Evolutionary conservation across 129 eudicot genomes (phyloP).

Genomic region (Erigeron canadensis): DNA sequence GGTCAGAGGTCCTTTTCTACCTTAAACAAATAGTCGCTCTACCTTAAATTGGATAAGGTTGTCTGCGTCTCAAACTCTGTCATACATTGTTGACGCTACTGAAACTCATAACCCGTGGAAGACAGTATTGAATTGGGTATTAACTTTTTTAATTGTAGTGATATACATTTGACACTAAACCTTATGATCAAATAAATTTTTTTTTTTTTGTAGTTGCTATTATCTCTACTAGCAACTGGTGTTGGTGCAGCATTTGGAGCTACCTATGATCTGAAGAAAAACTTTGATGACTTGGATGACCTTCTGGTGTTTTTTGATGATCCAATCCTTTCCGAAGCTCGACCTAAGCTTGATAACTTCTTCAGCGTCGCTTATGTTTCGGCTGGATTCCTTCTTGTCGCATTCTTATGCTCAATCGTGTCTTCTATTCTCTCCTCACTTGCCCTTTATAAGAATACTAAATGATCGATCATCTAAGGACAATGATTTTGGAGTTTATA

Average conservation of each 20-base stretch:
- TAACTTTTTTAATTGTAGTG: too few relatives aligned
- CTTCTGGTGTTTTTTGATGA: background rate
- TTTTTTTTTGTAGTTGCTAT: slow-evolving; percentile 25
- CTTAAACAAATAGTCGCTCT: too few relatives aligned
- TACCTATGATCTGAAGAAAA: slow-evolving; percentile 32
- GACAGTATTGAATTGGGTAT: too few relatives aligned
- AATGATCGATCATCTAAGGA: too few relatives aligned
- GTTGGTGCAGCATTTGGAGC: slow-evolving; percentile 46
- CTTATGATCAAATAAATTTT: too few relatives aligned
- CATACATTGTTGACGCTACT: too few relatives aligned
- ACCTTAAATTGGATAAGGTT: too few relatives aligned
- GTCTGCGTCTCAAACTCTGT: too few relatives aligned
- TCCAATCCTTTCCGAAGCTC: slow-evolving; percentile 9
- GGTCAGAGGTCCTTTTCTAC: too few relatives aligned
- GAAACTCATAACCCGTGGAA: too few relatives aligned
- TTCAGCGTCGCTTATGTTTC: slow-evolving; percentile 38
- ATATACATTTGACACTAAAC: too few relatives aligned
- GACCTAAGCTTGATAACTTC: slow-evolving; percentile 44
- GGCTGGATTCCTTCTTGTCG: slow-evolving; percentile 38
- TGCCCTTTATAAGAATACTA: too few relatives aligned
- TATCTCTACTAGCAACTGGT: slow-evolving; percentile 36
- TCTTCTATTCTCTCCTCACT: slow-evolving; percentile 35
- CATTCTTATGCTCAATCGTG: slow-evolving; percentile 29
- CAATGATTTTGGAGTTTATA: background rate
- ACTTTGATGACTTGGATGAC: slow-evolving; percentile 28